phyloP scores from a whole-genome alignment of 441 rosid genomes.

The Croton laevigatus region DNA sequence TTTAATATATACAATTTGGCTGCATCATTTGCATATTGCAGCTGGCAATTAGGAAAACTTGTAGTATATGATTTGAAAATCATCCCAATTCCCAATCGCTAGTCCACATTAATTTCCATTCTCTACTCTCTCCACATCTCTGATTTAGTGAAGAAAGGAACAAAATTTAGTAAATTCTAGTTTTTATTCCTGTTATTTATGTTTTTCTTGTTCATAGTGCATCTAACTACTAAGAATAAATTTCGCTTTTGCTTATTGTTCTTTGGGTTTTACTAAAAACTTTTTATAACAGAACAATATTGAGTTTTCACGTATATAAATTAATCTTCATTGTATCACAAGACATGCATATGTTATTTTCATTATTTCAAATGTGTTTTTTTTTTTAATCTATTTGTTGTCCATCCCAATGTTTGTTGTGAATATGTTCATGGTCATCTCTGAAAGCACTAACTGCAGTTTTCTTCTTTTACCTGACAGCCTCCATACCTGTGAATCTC shows the following conservation, averaged over 20 bases:
- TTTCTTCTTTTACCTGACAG: not conserved
- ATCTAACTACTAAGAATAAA: not conserved
- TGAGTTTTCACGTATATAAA: not conserved
- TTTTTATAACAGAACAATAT: not conserved
- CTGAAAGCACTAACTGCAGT: not conserved
- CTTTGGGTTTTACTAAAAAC: not conserved
- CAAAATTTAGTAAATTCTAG: no score
- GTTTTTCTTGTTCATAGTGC: not conserved
- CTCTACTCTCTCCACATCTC: no score
- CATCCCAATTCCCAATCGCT: no score
- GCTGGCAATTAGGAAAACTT: no score
- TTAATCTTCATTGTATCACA: not conserved
- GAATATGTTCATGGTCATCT: not conserved
- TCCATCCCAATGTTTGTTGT: not conserved
- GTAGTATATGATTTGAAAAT: no score
- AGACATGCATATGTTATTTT: not conserved
- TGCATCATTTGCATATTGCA: no score
- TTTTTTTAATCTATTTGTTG: not conserved
- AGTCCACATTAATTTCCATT: no score
- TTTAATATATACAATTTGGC: no score
- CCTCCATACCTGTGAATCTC: slow-evolving; percentile 52
- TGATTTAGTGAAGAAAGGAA: no score
- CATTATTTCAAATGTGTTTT: not conserved
- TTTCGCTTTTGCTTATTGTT: not conserved
- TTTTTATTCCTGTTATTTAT: no score